Evolutionary conservation across 192 early-diverging fungal species (phyloP).

Genomic region (Oehlia diaphana): DNA sequence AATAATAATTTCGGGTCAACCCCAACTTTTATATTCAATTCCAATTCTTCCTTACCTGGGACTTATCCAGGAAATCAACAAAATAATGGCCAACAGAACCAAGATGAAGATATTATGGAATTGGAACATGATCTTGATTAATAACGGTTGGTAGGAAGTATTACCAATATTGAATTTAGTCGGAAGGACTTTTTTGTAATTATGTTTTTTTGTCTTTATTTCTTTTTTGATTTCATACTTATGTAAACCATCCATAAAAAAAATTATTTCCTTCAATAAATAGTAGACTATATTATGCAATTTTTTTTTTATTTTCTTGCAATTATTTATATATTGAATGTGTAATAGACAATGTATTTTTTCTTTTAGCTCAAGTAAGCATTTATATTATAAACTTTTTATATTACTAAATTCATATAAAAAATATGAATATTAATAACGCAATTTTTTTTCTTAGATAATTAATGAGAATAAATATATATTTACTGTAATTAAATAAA

Average conservation of each 20-base stretch:
- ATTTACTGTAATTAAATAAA: no score
- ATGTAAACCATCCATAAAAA: no score
- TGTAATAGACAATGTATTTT: slow-evolving; percentile 1
- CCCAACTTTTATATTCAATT: background rate
- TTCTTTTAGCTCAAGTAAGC: background rate
- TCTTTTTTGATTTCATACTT: background rate
- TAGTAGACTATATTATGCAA: no score
- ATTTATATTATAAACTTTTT: background rate
- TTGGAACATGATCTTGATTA: background rate
- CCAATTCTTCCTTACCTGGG: background rate
- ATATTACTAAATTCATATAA: background rate
- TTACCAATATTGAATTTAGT: background rate
- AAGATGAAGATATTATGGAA: background rate
- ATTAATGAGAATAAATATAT: no score
- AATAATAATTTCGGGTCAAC: background rate
- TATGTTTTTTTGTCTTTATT: background rate
- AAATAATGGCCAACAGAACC: background rate
- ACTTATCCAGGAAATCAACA: background rate
- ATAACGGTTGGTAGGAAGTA: background rate
- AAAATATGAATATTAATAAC: background rate
- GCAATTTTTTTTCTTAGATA: background rate
- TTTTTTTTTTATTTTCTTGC: background rate
- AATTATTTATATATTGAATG: slow-evolving; percentile 8
- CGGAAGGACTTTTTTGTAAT: slow-evolving; percentile 7
- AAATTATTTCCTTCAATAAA: no score